phyloP scores from a whole-genome alignment of 192 early-diverging fungal genomes.

The Coemansia erecta region DNA sequence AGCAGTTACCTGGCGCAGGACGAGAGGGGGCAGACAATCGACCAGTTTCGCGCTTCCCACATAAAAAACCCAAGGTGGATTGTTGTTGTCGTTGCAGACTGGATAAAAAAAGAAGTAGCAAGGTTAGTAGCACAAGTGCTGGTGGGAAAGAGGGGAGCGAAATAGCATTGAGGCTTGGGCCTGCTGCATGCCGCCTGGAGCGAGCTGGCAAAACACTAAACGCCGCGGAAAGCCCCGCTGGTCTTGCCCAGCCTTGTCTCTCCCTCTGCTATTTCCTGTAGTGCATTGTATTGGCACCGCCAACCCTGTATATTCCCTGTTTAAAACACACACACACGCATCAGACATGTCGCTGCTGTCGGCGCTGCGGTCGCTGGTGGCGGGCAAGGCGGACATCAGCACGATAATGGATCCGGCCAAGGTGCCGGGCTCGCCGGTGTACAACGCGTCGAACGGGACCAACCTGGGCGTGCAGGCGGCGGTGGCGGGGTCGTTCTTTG shows the following conservation, averaged over 20 bases:
- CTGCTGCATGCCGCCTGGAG: no score
- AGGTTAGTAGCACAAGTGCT: no score
- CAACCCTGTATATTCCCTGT: not conserved
- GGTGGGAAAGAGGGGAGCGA: no score
- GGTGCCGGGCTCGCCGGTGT: slow-evolving; percentile 47
- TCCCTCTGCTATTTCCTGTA: not conserved
- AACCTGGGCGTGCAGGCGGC: slow-evolving; percentile 51
- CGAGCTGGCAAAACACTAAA: no score
- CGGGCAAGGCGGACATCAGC: slow-evolving; percentile 26
- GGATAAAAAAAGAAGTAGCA: no score
- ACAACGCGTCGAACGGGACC: slow-evolving; percentile 46
- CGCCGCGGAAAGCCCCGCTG: no score
- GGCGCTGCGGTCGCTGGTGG: not conserved
- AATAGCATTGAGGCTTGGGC: no score
- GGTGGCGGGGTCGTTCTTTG: slow-evolving; percentile 42
- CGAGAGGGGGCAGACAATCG: no score
- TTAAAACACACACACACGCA: not conserved
- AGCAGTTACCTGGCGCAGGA: no score
- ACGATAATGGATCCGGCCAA: slow-evolving; percentile 48
- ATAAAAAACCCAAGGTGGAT: no score
- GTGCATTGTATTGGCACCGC: not conserved
- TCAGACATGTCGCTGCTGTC: slow-evolving; percentile 1
- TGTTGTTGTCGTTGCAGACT: not conserved
- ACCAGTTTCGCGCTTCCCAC: not conserved
- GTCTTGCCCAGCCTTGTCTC: no score